Evolutionary conservation across 352 stramenopile genomes (phyloP).

Genomic region (Phytophthora parvispora): DNA sequence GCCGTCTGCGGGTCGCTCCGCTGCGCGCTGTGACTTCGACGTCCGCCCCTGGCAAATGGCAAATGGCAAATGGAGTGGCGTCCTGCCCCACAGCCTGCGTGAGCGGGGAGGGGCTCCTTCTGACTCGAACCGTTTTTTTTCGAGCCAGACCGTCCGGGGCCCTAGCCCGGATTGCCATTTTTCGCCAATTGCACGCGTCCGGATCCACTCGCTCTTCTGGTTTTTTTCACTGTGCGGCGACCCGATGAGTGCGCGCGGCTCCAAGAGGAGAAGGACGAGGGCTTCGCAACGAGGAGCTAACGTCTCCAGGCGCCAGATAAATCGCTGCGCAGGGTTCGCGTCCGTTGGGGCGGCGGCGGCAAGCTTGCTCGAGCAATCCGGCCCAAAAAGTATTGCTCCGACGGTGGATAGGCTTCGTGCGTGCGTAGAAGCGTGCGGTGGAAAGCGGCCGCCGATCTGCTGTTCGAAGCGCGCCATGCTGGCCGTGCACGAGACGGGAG

Average conservation of each 20-base stretch:
- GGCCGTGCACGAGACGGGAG: conserved; percentile 15
- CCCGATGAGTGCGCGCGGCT: too few species aligned
- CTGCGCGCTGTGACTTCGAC: background rate
- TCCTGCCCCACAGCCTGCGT: background rate
- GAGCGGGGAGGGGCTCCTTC: conserved; percentile 2
- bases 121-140: conserved; percentile 23
- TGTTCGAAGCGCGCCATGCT: conserved; percentile 29
- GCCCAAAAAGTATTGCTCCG: conserved; percentile 1
- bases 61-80: too few species aligned
- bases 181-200: background rate
- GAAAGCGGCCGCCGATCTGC: conserved; percentile 20
- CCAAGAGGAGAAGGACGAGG: background rate
- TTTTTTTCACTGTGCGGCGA: conserved; percentile 13
- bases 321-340: background rate
- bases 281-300: background rate
- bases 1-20: background rate
- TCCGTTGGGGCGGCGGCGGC: background rate
- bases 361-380: background rate
- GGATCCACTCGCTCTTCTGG: background rate
- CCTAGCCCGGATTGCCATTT: conserved; percentile 12
- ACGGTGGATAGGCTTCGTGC: background rate
- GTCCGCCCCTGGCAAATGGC: conserved; percentile 6
- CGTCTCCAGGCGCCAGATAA: background rate
- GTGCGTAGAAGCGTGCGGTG: conserved; percentile 19
- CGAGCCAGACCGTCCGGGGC: conserved; percentile 8